Base-by-base conservation (phyloP, 805 yeast species). In the Aciculoconidium aculeatum region DNA sequence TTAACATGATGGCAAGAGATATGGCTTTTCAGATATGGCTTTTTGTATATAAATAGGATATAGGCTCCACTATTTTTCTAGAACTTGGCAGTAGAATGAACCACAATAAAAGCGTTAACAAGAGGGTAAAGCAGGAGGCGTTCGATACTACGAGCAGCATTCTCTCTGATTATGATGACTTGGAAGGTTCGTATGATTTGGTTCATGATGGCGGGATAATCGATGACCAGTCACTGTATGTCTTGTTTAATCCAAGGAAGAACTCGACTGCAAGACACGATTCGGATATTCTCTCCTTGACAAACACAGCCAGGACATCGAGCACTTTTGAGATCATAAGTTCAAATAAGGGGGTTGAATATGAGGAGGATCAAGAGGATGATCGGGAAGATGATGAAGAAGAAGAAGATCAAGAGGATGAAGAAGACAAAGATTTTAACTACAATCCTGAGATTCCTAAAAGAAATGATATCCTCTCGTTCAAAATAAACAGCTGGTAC, bases 171-270 rank as follows among this genome's bases (percentile, higher is more conserved):
- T 33, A 28, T 24, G 42, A 39, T 18, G 42, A 36, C 21, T 31
- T 33, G 24, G 40, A 27, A 13, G 21, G 10, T 11, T 18, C 25
- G 7, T 21, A 7, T 11, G 31, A 28, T 5, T 28, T 28, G 8
- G 25, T 31, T 11, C 19, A 13, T n/a, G 20, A 25, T 11, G 35
- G 25, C 9, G 36, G 24, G 3, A 31, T 25, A 3, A 22, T 27
- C 5, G 40, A 39, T 18, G 43, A 39, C 28, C 37, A 39, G 18
- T 36, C 39, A 11, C 39, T 36, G 33, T 39, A 39, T 17, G 35
- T 39, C 15, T 36, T 39, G 35, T 39, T 39, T 23, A 39, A 39
- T 15, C 42, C 42, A 9, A 25, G 15, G n/a, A 23, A 18, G 10
- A 11, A 24, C 4, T 15, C 17, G 11, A 16, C 23, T 11, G 17